Evolutionary conservation across 768 basidiomycete genomes (phyloP), one percentile per base, ranked within the genome.

Genomic region (Naematelia aurantialba): DNA sequence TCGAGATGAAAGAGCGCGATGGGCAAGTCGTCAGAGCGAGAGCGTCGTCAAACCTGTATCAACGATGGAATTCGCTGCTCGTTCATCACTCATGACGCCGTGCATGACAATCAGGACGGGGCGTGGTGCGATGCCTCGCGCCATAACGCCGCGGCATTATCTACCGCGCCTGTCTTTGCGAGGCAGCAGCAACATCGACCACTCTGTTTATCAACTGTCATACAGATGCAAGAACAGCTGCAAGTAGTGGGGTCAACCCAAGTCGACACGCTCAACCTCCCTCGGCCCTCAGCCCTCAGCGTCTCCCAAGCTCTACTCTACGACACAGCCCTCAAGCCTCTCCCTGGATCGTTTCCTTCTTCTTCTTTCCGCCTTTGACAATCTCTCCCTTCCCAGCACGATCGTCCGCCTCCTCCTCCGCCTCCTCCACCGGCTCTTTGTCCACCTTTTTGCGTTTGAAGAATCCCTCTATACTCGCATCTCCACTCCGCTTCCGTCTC

Each of bases 391-490:
- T 39, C 34, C 34, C 34, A 27, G 24, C 22, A 50, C 24, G 5
- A 22, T 50, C 48, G 22, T 50, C 22, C 5, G 17, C 48, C 5
- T 50, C 22, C 48, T 27, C 48, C 4, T 50, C 11, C 48, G 14
- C 26, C 48, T 25, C 48, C 26, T 50, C 14, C 48, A n/a, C 22
- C 24, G 26, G 25, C 22, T 17, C 34, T 17, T 27, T 22, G 24
- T 25, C 48, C 24, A 24, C 48, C 27, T 34, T 55, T 42, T 70
- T 66, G 12, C 55, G 39, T 60, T 60, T 62, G 25, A 70, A 39
- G 27, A 60, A 67, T 29, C 57, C 63, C 51, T 66, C 65, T 52
- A 66, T 48, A 42, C 52, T 66, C 58, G 27, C 29, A 58, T 66
- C 56, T 19, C 65, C 53, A 42, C 59, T 56, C 47, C 44, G 60